Evolutionary conservation across 2,329 filamentous ascomycete genomes (phyloP).

Genomic region (Plectosphaerella plurivora): DNA sequence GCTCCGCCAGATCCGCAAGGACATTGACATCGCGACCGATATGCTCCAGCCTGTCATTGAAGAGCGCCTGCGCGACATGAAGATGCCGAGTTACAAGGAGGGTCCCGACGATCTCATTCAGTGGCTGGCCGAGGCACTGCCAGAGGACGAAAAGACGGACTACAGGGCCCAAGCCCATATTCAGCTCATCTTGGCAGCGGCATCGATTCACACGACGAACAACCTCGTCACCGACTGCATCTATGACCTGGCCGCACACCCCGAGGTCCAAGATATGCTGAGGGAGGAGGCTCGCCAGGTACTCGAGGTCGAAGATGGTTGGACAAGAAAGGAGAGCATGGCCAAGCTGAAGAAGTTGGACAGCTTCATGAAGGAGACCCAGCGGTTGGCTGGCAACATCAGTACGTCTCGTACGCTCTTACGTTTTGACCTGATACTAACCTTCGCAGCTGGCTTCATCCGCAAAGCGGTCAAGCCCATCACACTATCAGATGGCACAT

Average conservation of each 20-base stretch:
- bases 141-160: slow-evolving; percentile 31
- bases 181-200: slow-evolving; percentile 38
- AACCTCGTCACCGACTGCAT: slow-evolving; percentile 42
- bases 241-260: slow-evolving; percentile 43
- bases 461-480: slow-evolving; percentile 42
- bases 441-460: slow-evolving; percentile 33
- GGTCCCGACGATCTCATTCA: slow-evolving; percentile 37
- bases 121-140: slow-evolving; percentile 37
- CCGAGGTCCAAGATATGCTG: slow-evolving; percentile 42
- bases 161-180: slow-evolving; percentile 33
- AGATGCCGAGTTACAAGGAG: slow-evolving; percentile 29
- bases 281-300: slow-evolving; percentile 41
- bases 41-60: slow-evolving; percentile 42
- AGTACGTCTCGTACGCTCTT: slow-evolving; percentile 23
- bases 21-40: slow-evolving; percentile 34
- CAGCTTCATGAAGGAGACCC: slow-evolving; percentile 43
- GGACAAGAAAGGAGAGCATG: slow-evolving; percentile 37
- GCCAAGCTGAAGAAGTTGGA: slow-evolving; percentile 40
- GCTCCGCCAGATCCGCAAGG: slow-evolving; percentile 36
- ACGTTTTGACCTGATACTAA: slow-evolving; percentile 11
- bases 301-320: slow-evolving; percentile 34
- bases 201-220: slow-evolving; percentile 41
- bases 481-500: slow-evolving; percentile 38
- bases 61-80: slow-evolving; percentile 36
- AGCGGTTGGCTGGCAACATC: slow-evolving; percentile 35